A percentile compares a stretch with the other conserved stretches of the same genome.
phyloP scores from a whole-genome alignment of 2,329 filamentous ascomycete genomes.

The Epicoccum sorghinum region DNA sequence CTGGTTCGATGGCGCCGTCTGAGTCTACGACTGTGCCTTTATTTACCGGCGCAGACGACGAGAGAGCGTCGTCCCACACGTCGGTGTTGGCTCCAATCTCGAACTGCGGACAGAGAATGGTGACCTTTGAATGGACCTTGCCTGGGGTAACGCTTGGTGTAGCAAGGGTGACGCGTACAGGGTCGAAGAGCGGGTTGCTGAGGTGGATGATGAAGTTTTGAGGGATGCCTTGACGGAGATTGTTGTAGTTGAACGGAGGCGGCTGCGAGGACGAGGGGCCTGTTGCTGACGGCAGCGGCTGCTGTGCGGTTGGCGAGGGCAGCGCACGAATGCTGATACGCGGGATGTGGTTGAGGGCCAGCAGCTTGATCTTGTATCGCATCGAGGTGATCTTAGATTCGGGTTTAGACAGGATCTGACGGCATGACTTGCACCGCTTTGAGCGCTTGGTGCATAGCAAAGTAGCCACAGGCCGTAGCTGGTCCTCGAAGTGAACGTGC shows the following conservation, averaged over 20 bases:
- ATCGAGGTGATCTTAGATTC: slow-evolving; percentile 89
- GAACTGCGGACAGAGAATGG: slow-evolving; percentile 92
- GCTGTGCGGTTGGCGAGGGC: slow-evolving; percentile 52
- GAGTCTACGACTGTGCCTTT: slow-evolving; percentile 31
- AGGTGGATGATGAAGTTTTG: slow-evolving; percentile 87
- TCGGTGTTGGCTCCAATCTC: slow-evolving; percentile 94
- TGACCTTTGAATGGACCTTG: slow-evolving; percentile 67
- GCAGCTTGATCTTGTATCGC: slow-evolving; percentile 88
- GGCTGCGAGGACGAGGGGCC: slow-evolving; percentile 32
- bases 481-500: slow-evolving; percentile 67
- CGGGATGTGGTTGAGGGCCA: slow-evolving; percentile 85
- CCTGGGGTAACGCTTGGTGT: slow-evolving; percentile 64
- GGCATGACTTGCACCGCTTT: slow-evolving; percentile 89
- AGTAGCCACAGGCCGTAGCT: slow-evolving; percentile 81
- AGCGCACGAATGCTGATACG: slow-evolving; percentile 75
- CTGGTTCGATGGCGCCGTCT: slow-evolving; percentile 68
- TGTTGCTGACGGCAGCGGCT: slow-evolving; percentile 48
- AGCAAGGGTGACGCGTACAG: slow-evolving; percentile 83
- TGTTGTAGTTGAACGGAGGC: slow-evolving; percentile 52
- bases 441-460: slow-evolving; percentile 89
- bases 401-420: slow-evolving; percentile 93
- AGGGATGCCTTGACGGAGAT: slow-evolving; percentile 57
- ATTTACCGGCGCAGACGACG: slow-evolving; percentile 48
- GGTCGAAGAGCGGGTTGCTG: slow-evolving; percentile 92
- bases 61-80: slow-evolving; percentile 87